Conservation (phyloP, 2,329 filamentous ascomycete species). For the Grosmannia huntii region DNA sequence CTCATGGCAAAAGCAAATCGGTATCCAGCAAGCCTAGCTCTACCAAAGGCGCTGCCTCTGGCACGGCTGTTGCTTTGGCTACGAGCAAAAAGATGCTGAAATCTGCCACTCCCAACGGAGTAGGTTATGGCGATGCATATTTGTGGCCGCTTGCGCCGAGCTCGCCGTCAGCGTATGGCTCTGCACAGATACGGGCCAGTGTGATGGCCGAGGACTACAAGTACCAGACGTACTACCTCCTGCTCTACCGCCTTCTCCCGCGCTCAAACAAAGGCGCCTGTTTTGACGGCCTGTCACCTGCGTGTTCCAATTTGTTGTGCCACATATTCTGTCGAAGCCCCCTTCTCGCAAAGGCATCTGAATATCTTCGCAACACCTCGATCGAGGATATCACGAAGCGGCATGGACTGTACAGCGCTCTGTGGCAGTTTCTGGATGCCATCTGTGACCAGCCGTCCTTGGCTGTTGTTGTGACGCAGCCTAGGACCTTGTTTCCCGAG, state of each 20-base stretch:
- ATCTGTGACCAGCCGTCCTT: slow-evolving; percentile 21
- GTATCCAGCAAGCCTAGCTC: neutral
- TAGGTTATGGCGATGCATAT: slow-evolving; percentile 2
- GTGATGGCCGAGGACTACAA: neutral
- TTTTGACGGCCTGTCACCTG: neutral
- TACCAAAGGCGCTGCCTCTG: neutral
- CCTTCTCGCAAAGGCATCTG: slow-evolving; percentile 13
- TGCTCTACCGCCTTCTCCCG: neutral
- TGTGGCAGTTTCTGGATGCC: slow-evolving; percentile 25
- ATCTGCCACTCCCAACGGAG: neutral
- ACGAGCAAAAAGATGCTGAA: neutral
- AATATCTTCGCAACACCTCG: slow-evolving; percentile 14
- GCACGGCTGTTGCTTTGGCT: neutral
- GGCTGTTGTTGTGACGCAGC: slow-evolving; percentile 18
- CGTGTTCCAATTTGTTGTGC: neutral
- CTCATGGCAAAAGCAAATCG: neutral
- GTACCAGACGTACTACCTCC: neutral
- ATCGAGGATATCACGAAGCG: slow-evolving; percentile 17
- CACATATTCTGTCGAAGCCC: slow-evolving; percentile 13
- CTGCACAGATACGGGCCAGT: no score
- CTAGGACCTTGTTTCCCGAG: slow-evolving; percentile 20
- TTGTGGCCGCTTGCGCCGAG: neutral
- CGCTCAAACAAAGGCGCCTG: neutral
- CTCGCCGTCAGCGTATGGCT: neutral
- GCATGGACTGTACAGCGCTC: slow-evolving; percentile 20